These are phyloP conservation scores for Boletus semigastroideus DNA, from an alignment of 1,284 basidiomycete genomes.

Conservation along the genomic window DNA sequence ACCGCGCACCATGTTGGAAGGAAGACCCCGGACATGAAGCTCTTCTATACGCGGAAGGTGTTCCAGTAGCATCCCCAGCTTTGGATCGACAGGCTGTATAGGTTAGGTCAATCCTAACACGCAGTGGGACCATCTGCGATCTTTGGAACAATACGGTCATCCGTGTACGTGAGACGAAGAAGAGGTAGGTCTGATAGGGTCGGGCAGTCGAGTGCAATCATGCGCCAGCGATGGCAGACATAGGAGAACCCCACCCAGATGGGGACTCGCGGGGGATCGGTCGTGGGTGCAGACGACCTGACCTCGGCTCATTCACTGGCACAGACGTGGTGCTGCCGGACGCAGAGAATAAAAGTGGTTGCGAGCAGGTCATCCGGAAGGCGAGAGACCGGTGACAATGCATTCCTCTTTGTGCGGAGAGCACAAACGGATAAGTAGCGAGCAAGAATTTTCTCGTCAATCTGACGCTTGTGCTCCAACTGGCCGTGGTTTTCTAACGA, in stretches of 20 bases:
- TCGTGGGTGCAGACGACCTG: neutral
- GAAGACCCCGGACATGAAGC: constrained; percentile 1
- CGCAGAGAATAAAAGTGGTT: constrained; percentile 2
- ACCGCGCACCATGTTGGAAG: neutral
- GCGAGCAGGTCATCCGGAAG: constrained; percentile 12
- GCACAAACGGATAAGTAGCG: constrained; percentile 1
- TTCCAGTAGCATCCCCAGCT: constrained; percentile 1
- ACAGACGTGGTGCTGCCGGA: neutral
- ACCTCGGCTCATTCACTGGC: neutral
- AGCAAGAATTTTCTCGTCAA: neutral
- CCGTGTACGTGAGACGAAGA: constrained; percentile 17
- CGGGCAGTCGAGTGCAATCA: constrained; percentile 29
- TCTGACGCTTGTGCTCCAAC: neutral
- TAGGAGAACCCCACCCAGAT: constrained; percentile 9
- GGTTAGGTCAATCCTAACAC: constrained; percentile 18
- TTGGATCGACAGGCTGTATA: constrained; percentile 1
- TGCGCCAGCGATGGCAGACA: constrained; percentile 30
- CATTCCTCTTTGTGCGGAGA: constrained; percentile 1
- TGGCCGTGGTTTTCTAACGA: neutral
- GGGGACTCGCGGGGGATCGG: neutral
- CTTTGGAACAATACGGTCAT: neutral
- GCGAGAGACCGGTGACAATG: constrained; percentile 6
- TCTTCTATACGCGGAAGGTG: constrained; percentile 2
- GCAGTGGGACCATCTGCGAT: constrained; percentile 12
- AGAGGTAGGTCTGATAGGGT: constrained; percentile 29